Evolutionary conservation across 2,329 filamentous ascomycete genomes (phyloP).

Genomic region (Aspergillus transmontanensis): DNA sequence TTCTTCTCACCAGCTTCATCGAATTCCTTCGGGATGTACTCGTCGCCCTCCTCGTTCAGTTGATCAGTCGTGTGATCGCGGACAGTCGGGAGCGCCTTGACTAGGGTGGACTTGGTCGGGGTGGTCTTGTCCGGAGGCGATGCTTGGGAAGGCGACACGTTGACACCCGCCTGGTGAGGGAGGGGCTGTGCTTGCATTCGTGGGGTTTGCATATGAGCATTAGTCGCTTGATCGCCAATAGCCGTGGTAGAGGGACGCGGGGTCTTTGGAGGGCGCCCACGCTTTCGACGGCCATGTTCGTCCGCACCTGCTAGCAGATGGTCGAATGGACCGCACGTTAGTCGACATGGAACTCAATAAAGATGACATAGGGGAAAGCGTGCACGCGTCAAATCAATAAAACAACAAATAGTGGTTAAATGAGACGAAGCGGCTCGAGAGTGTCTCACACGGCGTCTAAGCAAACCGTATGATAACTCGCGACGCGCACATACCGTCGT

Average conservation of each 20-base stretch:
- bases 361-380: neutral
- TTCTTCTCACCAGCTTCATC: constrained; percentile 95
- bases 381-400: constrained; percentile 5
- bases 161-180: constrained; percentile 32
- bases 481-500: constrained; percentile 68
- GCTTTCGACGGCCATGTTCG: constrained; percentile 50
- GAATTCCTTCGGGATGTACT: constrained; percentile 90
- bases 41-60: constrained; percentile 82
- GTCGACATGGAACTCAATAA: constrained; percentile 10
- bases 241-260: constrained; percentile 41
- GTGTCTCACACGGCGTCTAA: constrained; percentile 6
- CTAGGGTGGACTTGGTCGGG: constrained; percentile 72
- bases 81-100: constrained; percentile 94
- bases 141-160: constrained; percentile 58
- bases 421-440: constrained; percentile 21
- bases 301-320: constrained; percentile 27
- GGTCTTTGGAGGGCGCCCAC: constrained; percentile 53
- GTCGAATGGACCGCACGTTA: constrained; percentile 18
- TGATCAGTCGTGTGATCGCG: constrained; percentile 97
- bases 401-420: constrained; percentile 6
- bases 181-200: constrained; percentile 43
- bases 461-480: constrained; percentile 31
- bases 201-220: constrained; percentile 42
- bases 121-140: constrained; percentile 73
- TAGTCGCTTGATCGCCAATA: constrained; percentile 34